Evolutionary conservation across 176 grass and related monocot species (phyloP).

Genomic region (Ampelocalamus luodianensis): DNA sequence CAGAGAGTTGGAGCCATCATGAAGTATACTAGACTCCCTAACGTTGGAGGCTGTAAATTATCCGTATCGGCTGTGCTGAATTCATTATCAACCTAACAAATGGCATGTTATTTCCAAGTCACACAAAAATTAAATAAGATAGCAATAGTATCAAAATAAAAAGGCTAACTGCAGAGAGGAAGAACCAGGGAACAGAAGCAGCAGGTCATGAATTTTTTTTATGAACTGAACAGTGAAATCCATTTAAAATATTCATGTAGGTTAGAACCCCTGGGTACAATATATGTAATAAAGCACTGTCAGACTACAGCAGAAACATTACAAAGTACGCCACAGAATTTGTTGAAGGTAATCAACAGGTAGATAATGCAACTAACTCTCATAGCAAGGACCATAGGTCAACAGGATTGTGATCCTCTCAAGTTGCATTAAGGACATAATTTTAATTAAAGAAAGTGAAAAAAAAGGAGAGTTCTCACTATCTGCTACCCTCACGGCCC

Average conservation of each 20-base stretch:
- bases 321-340: conserved; percentile 19
- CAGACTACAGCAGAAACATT: conserved; percentile 8
- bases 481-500: background rate
- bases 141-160: conserved; percentile 23
- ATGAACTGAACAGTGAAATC: background rate
- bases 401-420: background rate
- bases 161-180: background rate
- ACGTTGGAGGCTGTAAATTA: conserved; percentile 69
- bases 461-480: background rate
- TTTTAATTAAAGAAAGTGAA: background rate
- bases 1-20: conserved; percentile 94
- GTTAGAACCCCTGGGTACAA: background rate
- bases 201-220: background rate
- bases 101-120: conserved; percentile 33
- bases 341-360: background rate
- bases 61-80: conserved; percentile 47
- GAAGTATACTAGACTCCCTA: conserved; percentile 78
- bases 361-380: conserved; percentile 8
- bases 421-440: conserved; percentile 11
- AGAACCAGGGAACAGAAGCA: background rate
- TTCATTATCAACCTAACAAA: conserved; percentile 53
- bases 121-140: conserved; percentile 9
- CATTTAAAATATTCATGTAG: conserved; percentile 24
- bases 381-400: background rate
- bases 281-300: background rate